Evolutionary conservation across 2,329 filamentous ascomycete species (phyloP).

Genomic region (Metarhizium album): DNA sequence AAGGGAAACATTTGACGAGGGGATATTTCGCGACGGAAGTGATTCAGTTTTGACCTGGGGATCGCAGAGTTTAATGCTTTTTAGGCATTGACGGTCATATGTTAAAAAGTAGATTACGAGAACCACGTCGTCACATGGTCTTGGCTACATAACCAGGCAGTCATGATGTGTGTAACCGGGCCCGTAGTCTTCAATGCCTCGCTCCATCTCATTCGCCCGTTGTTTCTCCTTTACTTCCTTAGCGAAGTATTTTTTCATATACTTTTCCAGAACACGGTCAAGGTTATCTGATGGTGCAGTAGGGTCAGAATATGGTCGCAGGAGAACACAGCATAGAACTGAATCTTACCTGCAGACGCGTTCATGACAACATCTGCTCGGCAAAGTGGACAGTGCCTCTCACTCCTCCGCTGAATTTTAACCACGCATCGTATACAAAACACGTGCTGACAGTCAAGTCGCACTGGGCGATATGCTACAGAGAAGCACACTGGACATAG

Average conservation of each 20-base stretch:
- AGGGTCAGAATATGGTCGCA: not conserved
- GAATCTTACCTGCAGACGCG: slow-evolving; percentile 50
- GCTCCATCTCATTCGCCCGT: slow-evolving; percentile 61
- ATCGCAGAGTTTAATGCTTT: not conserved
- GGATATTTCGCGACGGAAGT: not conserved
- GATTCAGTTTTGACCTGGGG: not conserved
- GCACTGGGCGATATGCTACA: slow-evolving; percentile 73
- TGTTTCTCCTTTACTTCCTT: slow-evolving; percentile 58
- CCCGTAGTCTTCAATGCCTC: slow-evolving; percentile 63
- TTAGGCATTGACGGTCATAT: not conserved
- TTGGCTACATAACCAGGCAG: slow-evolving; percentile 48
- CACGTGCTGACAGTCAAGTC: slow-evolving; percentile 61
- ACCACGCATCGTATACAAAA: slow-evolving; percentile 81
- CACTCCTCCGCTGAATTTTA: slow-evolving; percentile 61
- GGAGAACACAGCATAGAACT: not conserved
- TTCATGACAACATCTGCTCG: slow-evolving; percentile 59
- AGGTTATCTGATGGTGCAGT: slow-evolving; percentile 45
- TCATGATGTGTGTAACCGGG: slow-evolving; percentile 48
- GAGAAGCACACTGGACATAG: slow-evolving; percentile 70
- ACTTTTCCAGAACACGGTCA: slow-evolving; percentile 56
- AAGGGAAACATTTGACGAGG: not conserved
- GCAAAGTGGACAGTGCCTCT: slow-evolving; percentile 66
- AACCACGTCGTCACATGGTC: not conserved
- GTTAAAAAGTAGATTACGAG: not conserved
- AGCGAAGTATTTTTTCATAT: slow-evolving; percentile 66